Base-by-base conservation (phyloP, 352 stramenopile species). In the Phytophthora europaea region DNA sequence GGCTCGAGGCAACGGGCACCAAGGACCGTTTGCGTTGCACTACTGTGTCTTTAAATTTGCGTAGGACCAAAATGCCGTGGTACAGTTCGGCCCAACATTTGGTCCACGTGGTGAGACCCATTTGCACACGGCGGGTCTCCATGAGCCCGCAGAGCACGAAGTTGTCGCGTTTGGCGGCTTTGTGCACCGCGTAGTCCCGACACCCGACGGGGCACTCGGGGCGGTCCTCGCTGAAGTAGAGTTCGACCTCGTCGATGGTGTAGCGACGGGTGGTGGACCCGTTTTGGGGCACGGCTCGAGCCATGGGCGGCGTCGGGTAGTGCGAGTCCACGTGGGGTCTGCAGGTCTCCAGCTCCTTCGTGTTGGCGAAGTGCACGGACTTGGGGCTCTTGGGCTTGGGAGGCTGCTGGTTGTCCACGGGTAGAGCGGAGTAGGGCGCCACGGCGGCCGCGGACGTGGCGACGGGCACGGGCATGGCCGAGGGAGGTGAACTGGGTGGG, bases 11-110 rank as follows among this genome's bases (percentile, higher is more conserved):
- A 7, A 94, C 81, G 6, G 85, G 85, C 13, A 93, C 55, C 28
- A 91, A 63, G 23, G 76, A 80, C 51, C 84, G 81, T 62, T 90
- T 90, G 38, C 77, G 80, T 55, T 88, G 81, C 23, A 89, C 13
- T 6, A 89, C 13, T 6, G 79, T 80, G 56, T 90, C 82, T 52
- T 82, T 87, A 36, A 72, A 81, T 51, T 79, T 84, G 59, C 87
- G 76, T 36, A 93, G 65, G 55, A 93, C 82, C 50, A 94, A 51
- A 31, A 94, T 82, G 47, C 86, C 83, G 57, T 87, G 84, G 65
- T 88, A 90, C 38, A 94, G 73, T 62, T 94, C 88, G 28, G 81
- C 84, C 85, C 86, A 93, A 61, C 73, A 84, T n/a, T 82, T 81
- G 45, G 45, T 69, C 84, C 84, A 91, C 4, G 62, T 73, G 15